phyloP scores from a whole-genome alignment of 441 rosid species.

The Pelargonium australe region DNA sequence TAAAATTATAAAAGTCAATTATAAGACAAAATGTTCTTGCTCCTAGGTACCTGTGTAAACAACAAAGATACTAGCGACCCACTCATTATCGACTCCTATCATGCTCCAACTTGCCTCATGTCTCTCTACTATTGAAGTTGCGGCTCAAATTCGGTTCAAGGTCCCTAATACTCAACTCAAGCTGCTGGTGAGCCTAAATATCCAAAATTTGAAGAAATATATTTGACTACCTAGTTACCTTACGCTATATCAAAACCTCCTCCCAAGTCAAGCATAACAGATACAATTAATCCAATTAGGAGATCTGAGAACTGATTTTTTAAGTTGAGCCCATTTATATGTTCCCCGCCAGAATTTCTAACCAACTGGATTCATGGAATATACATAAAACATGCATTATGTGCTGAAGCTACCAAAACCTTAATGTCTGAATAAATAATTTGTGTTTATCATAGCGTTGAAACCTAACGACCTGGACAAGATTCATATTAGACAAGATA shows the following conservation, averaged over 20 bases:
- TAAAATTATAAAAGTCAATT: slow-evolving; percentile 9
- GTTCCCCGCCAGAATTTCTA: not conserved
- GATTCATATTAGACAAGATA: not conserved
- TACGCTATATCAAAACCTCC: not conserved
- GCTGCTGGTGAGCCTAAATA: not conserved
- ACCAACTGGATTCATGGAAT: not conserved
- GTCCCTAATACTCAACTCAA: not conserved
- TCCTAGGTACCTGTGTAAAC: not conserved
- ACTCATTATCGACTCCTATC: not conserved
- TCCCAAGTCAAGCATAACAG: not conserved
- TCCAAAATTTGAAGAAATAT: not conserved
- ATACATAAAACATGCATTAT: not conserved
- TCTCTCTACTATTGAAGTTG: not conserved
- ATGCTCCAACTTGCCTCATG: not conserved
- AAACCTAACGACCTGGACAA: not conserved
- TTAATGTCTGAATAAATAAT: not conserved
- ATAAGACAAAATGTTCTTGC: not conserved
- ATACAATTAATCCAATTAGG: not conserved
- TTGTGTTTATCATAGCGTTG: not conserved
- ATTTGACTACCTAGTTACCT: not conserved
- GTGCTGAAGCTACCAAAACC: not conserved
- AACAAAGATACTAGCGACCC: not conserved
- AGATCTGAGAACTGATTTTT: not conserved
- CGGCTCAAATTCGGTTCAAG: not conserved
- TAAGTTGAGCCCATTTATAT: not conserved